Evolutionary conservation across 164 flowering plant genomes (phyloP), one percentile per base, ranked within the genome.

Genomic region (Nymphaea colorata): DNA sequence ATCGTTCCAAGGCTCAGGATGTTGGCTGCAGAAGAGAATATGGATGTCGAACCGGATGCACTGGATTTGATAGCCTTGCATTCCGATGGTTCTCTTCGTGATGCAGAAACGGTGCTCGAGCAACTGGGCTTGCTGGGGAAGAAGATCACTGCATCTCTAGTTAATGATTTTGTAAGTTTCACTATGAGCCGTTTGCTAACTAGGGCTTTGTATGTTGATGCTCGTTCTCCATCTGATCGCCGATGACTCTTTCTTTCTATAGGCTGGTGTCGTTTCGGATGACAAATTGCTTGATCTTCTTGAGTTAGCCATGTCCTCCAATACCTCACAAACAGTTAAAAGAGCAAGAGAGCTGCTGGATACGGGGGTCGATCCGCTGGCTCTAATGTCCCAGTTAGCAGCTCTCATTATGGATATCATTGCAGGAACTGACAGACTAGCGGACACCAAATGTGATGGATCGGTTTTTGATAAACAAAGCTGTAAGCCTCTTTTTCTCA

Each of bases 41-140:
- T 95, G 64, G 90, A 90, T 71, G 87, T 90, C 61, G 98, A 91
- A 47, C 53, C 79, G 5, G 88, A 90, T 77, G 99, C 99, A 53
- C 70, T 95, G 69, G 87, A 92, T 59, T 74, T 92, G 79, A 95
- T 95, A 78, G 96, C 98, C 64, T 71, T 82, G 75, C 92, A 90
- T 79, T 91, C 97, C 16, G 98, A 92, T 79, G 99, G 99, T 71
- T 95, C 99, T 51, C 86, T 92, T 66, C 81, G 90, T 66, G 96
- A 92, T 81, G 99, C 99, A 18, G 99, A 95, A 79, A 92, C 98
- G 25, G 87, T 95, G 94, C 69, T 95, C 67, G 99, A 95, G 67
- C 99, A 95, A 78, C 78, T 95, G 83, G 90, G 90, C 75, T 83
- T 90, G 79, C 80, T 95, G 47, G 98, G 99, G 18, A 95, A 87